Evolutionary conservation across 345 rosid species (phyloP).

Genomic region (Limnanthes douglasii): DNA sequence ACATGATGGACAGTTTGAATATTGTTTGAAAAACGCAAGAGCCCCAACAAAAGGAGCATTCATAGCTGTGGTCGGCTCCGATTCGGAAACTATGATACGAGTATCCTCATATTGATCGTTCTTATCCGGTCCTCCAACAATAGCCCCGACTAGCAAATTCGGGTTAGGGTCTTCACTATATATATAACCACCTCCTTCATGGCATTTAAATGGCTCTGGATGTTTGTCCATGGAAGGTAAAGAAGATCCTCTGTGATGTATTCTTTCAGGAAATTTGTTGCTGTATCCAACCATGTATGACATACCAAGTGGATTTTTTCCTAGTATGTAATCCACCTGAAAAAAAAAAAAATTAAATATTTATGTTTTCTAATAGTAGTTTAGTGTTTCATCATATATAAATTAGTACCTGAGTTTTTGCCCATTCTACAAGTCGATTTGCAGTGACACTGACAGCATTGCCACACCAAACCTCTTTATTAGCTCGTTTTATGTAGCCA

Average conservation of each 20-base stretch:
- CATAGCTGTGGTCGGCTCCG: slow-evolving; percentile 51
- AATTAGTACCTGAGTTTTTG: slow-evolving; percentile 21
- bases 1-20: too few species aligned
- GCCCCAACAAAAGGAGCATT: slow-evolving; percentile 55
- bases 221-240: slow-evolving; percentile 35
- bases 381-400: too few species aligned
- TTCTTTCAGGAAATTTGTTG: slow-evolving; percentile 32
- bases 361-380: too few species aligned
- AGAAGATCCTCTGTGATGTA: slow-evolving; percentile 75
- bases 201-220: slow-evolving; percentile 24
- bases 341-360: too few species aligned
- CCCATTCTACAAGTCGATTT: slow-evolving; percentile 14
- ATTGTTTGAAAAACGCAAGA: slow-evolving; percentile 45
- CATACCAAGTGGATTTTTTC: slow-evolving; percentile 55
- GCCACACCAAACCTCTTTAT: slow-evolving; percentile 20
- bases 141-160: slow-evolving; percentile 54
- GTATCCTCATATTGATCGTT: slow-evolving; percentile 39
- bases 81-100: slow-evolving; percentile 23
- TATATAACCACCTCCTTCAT: slow-evolving; percentile 30
- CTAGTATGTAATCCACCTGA: slow-evolving; percentile 83
- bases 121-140: slow-evolving; percentile 62
- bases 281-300: slow-evolving; percentile 92
- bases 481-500: slow-evolving; percentile 9
- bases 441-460: slow-evolving; percentile 7
- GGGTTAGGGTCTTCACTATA: slow-evolving; percentile 28